Conservation (phyloP, 2,329 filamentous ascomycete species). For the Alternaria sp. region DNA sequence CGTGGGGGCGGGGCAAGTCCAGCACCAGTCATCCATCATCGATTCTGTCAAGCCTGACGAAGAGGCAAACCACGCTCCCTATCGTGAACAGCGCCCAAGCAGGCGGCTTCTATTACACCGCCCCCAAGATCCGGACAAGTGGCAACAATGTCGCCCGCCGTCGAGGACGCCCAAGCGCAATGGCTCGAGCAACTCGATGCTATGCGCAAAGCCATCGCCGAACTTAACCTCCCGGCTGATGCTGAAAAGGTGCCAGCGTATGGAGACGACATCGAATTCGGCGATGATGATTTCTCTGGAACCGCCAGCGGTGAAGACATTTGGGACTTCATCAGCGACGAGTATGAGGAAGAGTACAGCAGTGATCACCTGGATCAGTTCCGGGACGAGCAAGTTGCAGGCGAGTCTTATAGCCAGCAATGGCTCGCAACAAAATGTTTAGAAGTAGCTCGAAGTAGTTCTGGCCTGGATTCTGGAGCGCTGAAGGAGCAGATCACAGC, state of each 20-base stretch:
- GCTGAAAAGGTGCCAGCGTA: slow-evolving; percentile 61
- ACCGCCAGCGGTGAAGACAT: slow-evolving; percentile 78
- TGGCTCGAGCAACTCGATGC: slow-evolving; percentile 86
- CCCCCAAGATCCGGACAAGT: neutral
- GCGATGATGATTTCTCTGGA: slow-evolving; percentile 70
- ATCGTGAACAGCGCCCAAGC: neutral
- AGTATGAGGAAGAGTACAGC: slow-evolving; percentile 70
- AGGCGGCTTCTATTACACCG: neutral
- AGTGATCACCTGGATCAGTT: slow-evolving; percentile 70
- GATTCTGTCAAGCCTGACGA: slow-evolving; percentile 23
- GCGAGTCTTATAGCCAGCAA: slow-evolving; percentile 61
- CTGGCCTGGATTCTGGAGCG: slow-evolving; percentile 72
- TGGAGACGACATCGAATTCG: slow-evolving; percentile 67
- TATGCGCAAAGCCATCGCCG: slow-evolving; percentile 85
- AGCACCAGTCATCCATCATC: slow-evolving; percentile 24
- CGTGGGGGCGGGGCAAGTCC: slow-evolving; percentile 35
- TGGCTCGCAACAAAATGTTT: slow-evolving; percentile 79
- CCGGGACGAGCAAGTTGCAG: slow-evolving; percentile 43
- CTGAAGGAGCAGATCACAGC: slow-evolving; percentile 80
- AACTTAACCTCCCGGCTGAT: slow-evolving; percentile 66
- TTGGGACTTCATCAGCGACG: slow-evolving; percentile 89
- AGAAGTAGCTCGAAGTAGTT: slow-evolving; percentile 69
- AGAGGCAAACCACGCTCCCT: slow-evolving; percentile 4
- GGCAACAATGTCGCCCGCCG: slow-evolving; percentile 49
- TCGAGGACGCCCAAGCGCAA: slow-evolving; percentile 64